Base-by-base conservation (phyloP, 2,329 filamentous ascomycete genomes). In the Penicillium concentricum region DNA sequence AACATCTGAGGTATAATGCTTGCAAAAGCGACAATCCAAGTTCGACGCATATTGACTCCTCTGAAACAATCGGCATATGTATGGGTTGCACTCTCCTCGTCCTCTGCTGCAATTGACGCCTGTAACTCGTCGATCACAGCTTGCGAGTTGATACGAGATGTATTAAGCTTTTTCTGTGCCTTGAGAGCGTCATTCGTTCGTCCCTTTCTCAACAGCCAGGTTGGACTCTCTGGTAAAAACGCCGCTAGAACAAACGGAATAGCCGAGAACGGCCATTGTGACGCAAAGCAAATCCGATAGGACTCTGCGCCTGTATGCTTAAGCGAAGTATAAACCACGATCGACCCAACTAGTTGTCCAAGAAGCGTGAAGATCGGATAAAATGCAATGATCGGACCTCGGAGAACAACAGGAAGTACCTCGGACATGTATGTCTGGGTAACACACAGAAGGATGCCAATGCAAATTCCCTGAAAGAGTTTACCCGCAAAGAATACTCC, bases 341-440 rank as follows among this genome's bases (percentile, higher is more conserved):
- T 52, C 13, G 62, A 56, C 1, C 79, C 79, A 16, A 79, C 70
- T 9, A 81, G 67, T 62, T 81, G 78, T 20, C 79, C 79, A 0
- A 81, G 61, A 3, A 81, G 70, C 8, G 74, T 79, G 61, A 81
- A 79, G 8, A 77, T 75, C 4, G 79, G 79, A 58, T 81, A 75
- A 43, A 81, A 73, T 7, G 79, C 77, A 63, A 81, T 74, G 9
- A 77, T 71, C 1, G 79, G 73, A 6, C 77, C 79, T 42, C 79
- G 72, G 3, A 82, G 71, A 7, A 67, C 69, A 1, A 75, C 70
- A 0, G 79, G 79, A 2, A 78, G 61, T 15, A 80, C 76, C 58
- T 82, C 79, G n/a, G 78, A 80, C 66, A 81, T 75, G 66, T 80
- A 81, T 0, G 79, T 80, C 51, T 76, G 69, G 7, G 71, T 69